Evolutionary conservation across 2,329 filamentous ascomycete species (phyloP).

Genomic region (Nannizziopsis arthrosporioides): DNA sequence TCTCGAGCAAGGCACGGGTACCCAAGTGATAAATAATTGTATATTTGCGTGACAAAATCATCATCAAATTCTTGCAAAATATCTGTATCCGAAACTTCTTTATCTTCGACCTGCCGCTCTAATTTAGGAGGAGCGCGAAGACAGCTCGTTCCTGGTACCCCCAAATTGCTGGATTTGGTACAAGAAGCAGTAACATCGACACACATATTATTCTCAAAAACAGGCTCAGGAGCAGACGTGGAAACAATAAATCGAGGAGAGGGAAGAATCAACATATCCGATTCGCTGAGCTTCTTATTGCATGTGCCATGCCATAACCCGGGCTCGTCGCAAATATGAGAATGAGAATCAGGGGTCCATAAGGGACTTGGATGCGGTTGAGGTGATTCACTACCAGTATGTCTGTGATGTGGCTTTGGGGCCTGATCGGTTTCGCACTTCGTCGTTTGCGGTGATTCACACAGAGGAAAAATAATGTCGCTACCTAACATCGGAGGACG

Average conservation of each 20-base stretch:
- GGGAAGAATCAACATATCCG: constrained; percentile 1
- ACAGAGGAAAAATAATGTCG: constrained; percentile 69
- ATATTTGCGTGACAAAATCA: constrained; percentile 83
- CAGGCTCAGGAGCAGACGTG: background rate
- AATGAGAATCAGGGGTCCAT: constrained; percentile 62
- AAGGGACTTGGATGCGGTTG: constrained; percentile 30
- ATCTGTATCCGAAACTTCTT: constrained; percentile 14
- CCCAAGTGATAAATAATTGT: constrained; percentile 88
- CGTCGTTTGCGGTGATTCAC: constrained; percentile 70
- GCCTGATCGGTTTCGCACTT: constrained; percentile 67
- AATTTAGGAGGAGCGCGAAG: too few relatives aligned
- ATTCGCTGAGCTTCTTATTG: constrained; percentile 15
- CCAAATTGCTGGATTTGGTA: background rate
- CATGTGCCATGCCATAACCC: constrained; percentile 42
- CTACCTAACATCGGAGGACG: constrained; percentile 78
- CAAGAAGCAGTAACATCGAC: background rate
- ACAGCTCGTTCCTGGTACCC: background rate
- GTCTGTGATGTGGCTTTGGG: constrained; percentile 42
- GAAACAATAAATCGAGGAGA: background rate
- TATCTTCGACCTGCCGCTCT: background rate
- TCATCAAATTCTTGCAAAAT: constrained; percentile 63
- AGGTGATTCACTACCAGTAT: constrained; percentile 32
- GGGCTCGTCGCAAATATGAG: constrained; percentile 28
- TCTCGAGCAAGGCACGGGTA: constrained; percentile 74
- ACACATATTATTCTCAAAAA: background rate